Evolutionary conservation across 2,329 filamentous ascomycete species (phyloP).

Genomic region (Tolypocladium capitatum): DNA sequence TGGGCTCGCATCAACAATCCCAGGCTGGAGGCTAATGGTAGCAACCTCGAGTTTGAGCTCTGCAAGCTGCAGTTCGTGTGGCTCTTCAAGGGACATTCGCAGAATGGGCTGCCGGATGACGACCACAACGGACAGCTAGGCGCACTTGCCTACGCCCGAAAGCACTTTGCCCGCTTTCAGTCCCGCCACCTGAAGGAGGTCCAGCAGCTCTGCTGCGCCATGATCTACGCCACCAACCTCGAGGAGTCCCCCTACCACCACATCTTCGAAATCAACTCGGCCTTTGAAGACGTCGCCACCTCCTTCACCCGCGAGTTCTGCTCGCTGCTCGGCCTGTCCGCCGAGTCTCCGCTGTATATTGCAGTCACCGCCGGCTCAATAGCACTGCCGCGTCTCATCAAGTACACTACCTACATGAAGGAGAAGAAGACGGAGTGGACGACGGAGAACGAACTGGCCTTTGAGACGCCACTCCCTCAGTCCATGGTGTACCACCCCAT

Average conservation of each 20-base stretch:
- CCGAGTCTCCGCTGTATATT: conserved; percentile 85
- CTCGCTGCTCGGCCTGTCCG: conserved; percentile 74
- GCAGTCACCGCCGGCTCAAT: conserved; percentile 87
- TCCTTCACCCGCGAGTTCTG: conserved; percentile 94
- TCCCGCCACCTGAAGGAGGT: conserved; percentile 66
- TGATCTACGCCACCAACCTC: conserved; percentile 69
- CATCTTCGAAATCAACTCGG: conserved; percentile 60
- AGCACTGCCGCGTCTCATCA: conserved; percentile 76
- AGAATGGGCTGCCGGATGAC: conserved; percentile 43
- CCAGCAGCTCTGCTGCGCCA: conserved; percentile 65
- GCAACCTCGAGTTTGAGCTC: conserved; percentile 90
- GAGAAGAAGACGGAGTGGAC: conserved; percentile 93
- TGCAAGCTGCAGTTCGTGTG: conserved; percentile 81
- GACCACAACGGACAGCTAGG: conserved; percentile 40
- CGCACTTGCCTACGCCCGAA: conserved; percentile 64
- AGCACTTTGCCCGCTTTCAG: conserved; percentile 63
- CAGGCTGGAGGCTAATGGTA: conserved; percentile 66
- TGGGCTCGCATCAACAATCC: conserved; percentile 67
- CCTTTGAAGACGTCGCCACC: conserved; percentile 73
- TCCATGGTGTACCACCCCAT: conserved; percentile 79
- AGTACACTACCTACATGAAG: conserved; percentile 76
- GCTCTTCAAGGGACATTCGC: conserved; percentile 55
- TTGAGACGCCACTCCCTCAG: conserved; percentile 48
- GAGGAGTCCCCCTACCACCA: conserved; percentile 62
- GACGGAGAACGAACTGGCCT: conserved; percentile 76